These are phyloP conservation scores for Eimeria necatrix DNA, from an alignment of 169 alveolate species.

Conservation along the genomic window DNA sequence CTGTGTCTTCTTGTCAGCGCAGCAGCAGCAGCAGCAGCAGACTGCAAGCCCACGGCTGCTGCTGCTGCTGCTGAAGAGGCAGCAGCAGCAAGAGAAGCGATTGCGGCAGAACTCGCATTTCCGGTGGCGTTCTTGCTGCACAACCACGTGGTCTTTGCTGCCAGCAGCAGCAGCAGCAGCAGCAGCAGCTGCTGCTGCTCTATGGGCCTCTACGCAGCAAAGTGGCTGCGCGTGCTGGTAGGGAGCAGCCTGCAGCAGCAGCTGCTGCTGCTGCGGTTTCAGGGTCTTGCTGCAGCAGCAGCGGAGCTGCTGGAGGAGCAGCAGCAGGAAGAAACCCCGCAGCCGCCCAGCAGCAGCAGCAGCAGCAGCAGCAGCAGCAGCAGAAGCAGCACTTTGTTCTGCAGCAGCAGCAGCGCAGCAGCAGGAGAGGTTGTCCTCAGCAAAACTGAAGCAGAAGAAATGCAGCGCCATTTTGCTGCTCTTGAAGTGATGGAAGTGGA, in stretches of 20 bases:
- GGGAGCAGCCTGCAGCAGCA: slow-evolving; percentile 55
- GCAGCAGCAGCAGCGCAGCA: slow-evolving; percentile 23
- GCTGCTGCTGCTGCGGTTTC: slow-evolving; percentile 46
- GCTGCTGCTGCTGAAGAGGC: slow-evolving; percentile 53
- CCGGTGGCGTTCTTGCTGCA: slow-evolving; percentile 55
- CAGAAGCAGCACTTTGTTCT: neutral
- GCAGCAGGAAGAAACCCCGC: neutral
- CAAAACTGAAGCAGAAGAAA: neutral
- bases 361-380: slow-evolving; percentile 60
- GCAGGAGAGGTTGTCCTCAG: slow-evolving; percentile 30
- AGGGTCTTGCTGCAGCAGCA: slow-evolving; percentile 52
- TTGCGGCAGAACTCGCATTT: slow-evolving; percentile 32
- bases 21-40: slow-evolving; percentile 56
- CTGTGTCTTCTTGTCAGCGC: slow-evolving; percentile 4
- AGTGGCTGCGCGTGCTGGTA: slow-evolving; percentile 46
- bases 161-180: slow-evolving; percentile 54
- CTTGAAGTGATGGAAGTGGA: slow-evolving; percentile 49
- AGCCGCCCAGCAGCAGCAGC: neutral
- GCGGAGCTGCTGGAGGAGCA: slow-evolving; percentile 5
- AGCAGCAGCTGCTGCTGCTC: slow-evolving; percentile 69
- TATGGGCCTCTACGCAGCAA: slow-evolving; percentile 33
- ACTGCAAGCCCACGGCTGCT: neutral
- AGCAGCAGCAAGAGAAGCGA: slow-evolving; percentile 55
- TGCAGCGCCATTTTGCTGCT: neutral
- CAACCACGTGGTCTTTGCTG: neutral